Base-by-base conservation (phyloP, 768 basidiomycete species). In the Termitomyces sp. region DNA sequence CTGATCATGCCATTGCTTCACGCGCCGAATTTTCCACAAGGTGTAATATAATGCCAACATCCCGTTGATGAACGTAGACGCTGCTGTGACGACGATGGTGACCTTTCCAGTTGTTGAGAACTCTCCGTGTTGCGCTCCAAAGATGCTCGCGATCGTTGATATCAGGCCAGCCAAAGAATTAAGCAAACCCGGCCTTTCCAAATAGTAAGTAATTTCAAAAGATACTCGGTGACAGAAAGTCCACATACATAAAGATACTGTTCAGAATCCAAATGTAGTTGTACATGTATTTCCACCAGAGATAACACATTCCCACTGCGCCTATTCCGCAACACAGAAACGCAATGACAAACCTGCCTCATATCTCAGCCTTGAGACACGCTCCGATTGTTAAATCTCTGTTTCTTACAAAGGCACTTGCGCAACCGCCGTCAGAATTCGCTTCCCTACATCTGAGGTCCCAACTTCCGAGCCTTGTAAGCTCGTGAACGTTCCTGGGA, bases 231-330 rank as follows among this genome's bases (percentile, higher is more conserved):
- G 33, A 55, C 31, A 23, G 31, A 18, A 31, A 10, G 27, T 32
- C 6, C 7, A 64, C 80, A 52, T 56, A 84, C 83, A 82, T 52
- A 63, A 83, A 85, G 46, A 84, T 72, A 43, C 76, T 81, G 66
- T 82, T 81, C 13, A 77, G 67, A 23, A 79, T 63, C 83, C 83
- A 85, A 49, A 85, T 60, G 59, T 84, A 84, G 56, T 84, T 85
- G 48, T 67, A 68, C 60, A 68, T 73, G 82, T 83, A 85, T 56
- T 73, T 71, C 77, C 81, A 84, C 79, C 82, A 81, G 20, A 84
- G 61, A 71, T 77, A 84, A 25, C 73, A 56, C 83, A 85, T 83
- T 3, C 83, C 84, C 27, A 58, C 53, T 20, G 64, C 72, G 11
- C 84, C 84, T 46, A 84, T 62, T 1, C 75, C 81, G n/a, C 76